Percentiles rank a stretch among this genome's conserved stretches.
phyloP scores from a whole-genome alignment of 2,329 filamentous ascomycete genomes.

The Verticillium isaacii region DNA sequence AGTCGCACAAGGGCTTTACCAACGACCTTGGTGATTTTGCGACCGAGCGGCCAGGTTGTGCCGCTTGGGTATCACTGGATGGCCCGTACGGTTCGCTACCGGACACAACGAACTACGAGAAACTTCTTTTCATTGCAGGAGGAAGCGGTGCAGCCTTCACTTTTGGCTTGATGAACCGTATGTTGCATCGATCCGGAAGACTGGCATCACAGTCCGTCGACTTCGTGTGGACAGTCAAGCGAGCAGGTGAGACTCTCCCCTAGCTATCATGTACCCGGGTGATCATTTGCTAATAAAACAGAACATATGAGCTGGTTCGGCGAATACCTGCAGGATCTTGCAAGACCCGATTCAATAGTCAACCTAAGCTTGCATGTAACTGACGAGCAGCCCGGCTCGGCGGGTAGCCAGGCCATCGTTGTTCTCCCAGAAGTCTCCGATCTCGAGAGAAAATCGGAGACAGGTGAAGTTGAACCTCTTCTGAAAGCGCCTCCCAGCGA shows the following conservation, averaged over 20 bases:
- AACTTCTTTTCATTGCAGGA: constrained; percentile 14
- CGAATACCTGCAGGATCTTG: neutral
- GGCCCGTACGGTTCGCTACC: constrained; percentile 49
- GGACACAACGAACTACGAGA: constrained; percentile 25
- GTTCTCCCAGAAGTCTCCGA: neutral
- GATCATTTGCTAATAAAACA: neutral
- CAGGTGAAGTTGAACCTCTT: neutral
- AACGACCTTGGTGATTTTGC: constrained; percentile 41
- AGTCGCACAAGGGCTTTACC: constrained; percentile 47
- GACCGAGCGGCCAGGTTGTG: constrained; percentile 29
- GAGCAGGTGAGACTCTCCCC: neutral
- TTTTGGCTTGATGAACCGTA: constrained; percentile 12
- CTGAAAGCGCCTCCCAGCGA: neutral
- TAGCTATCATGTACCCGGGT: no score
- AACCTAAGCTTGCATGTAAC: neutral
- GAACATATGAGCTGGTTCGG: neutral
- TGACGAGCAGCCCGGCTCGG: neutral
- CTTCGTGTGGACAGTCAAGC: constrained; percentile 4
- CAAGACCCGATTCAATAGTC: neutral
- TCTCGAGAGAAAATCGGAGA: neutral
- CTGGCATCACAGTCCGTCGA: neutral
- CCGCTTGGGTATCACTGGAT: constrained; percentile 42
- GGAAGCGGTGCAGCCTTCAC: constrained; percentile 19
- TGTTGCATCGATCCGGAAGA: neutral
- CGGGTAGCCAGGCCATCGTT: neutral